Conservation (phyloP, 176 grass and related monocot genomes). For the Ensete glaucum region DNA sequence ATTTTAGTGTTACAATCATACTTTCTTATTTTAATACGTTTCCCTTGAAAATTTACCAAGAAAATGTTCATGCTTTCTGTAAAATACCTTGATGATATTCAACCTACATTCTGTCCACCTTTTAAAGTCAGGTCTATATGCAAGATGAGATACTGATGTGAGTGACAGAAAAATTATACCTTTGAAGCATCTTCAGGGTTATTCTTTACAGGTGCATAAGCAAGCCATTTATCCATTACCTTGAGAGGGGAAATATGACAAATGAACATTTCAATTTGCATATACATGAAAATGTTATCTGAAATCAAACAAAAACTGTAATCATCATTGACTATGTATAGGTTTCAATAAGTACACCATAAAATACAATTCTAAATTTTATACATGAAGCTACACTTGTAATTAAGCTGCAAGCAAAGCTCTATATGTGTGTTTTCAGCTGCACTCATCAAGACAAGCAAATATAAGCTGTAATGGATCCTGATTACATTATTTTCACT, state of each 20-base stretch:
- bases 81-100: neutral
- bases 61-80: too few relatives aligned
- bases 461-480: too few relatives aligned
- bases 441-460: too few relatives aligned
- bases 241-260: neutral
- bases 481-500: too few relatives aligned
- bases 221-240: conserved; percentile 96
- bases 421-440: too few relatives aligned
- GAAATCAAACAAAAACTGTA: neutral
- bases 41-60: too few relatives aligned
- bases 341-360: neutral
- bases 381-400: neutral
- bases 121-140: neutral
- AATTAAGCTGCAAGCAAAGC: too few relatives aligned
- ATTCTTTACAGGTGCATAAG: conserved; percentile 95
- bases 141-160: neutral
- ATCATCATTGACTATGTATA: neutral
- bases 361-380: neutral
- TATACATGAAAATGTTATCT: neutral
- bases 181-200: conserved; percentile 96
- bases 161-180: conserved; percentile 31
- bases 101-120: neutral
- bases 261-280: neutral
- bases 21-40: too few relatives aligned
- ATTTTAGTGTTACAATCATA: too few relatives aligned